Evolutionary conservation across 768 basidiomycete species (phyloP), one percentile per base, ranked within the genome.

Genomic region (Lactifluus subvellereus): DNA sequence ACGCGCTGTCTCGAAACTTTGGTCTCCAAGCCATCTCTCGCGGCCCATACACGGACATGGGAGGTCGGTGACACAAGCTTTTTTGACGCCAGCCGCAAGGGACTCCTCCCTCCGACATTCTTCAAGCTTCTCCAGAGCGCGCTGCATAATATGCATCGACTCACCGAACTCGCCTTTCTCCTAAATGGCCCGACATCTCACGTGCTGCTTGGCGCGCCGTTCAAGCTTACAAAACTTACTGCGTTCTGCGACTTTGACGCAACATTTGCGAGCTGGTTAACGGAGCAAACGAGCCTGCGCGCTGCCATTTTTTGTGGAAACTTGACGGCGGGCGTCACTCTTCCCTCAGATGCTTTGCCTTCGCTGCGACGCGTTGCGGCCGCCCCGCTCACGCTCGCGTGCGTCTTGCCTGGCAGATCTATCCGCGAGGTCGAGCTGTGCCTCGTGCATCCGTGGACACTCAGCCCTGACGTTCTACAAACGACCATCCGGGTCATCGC

Each of bases 361-460:
- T 66, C 65, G n/a, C 59, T 72, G 16, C 60, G 67, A 20, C 69
- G 68, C 14, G 61, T 73, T 40, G 71, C 71, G 43, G 71, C 70
- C 0, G 64, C 69, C 11, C 71, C 72, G 16, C 68, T 68, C 30
- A 69, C 71, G 32, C 58, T 73, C 16, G 66, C 72, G 6, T 56
- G 64, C 30, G 66, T 72, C 9, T 69, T 73, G 22, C 72, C 72
- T 0, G 66, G 64, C 27, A 65, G 72, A 42, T 57, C 68, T 32
- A 65, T 72, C 14, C 53, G 54, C 32, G 68, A 69, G 43, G 70
- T 72, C 10, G 72, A 72, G 48, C 58, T 72, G 22, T 71, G 69
- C 48, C 61, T 72, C 38, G 55, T 67, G 50, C 67, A 71, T 27
- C 69, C 71, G 2, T 71, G 67, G 62, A 53, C 70, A 11, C 66